Base-by-base conservation (phyloP, 2,329 filamentous ascomycete genomes). In the Rugonectria rugulosa region DNA sequence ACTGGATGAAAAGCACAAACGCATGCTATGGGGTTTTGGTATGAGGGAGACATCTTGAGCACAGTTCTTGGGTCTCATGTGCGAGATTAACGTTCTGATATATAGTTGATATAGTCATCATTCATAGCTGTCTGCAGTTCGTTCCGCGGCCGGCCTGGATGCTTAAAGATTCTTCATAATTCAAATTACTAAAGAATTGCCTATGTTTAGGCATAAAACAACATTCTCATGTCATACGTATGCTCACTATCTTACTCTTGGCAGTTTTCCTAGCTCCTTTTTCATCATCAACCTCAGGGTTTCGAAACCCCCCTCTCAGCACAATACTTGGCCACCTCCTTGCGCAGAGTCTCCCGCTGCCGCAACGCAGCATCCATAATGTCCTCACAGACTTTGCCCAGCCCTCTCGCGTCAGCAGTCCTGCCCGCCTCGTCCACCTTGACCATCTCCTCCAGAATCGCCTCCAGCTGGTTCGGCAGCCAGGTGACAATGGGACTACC, bases 401-500 rank as follows among this genome's bases (percentile, higher is more conserved):
- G 77, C 12, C 76, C 76, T 29, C 66, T 65, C n/a, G 14, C 24
- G 7, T 53, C 37, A 8, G 64, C 65, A 23, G 77, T 74, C 50
- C 61, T 67, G 45, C 61, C 52, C 17, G 49, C 73, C 24, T 76
- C 75, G 62, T 83, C 82, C 2, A 89, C 79, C 29, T 80, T 75
- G 19, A 78, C 75, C 88, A 93, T 93, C 68, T 91, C 81, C 11
- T 81, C 78, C 73, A 94, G 79, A 11, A 93, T 88, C 1, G 90
- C 89, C 60, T 85, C 81, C 42, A 94, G 80, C 77, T 94, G 90
- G 73, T 93, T 94, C 3, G 90, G 90, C 58, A 94, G 75, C 90
- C 90, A 94, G 3, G 89, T 93, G 14, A 93, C 89, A 58, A 94
- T 93, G 4, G 90, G 90, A 63, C 87, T 91, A 15, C 90, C 90